phyloP scores from a whole-genome alignment of 2,329 filamentous ascomycete genomes.

The Talaromyces rugulosus region DNA sequence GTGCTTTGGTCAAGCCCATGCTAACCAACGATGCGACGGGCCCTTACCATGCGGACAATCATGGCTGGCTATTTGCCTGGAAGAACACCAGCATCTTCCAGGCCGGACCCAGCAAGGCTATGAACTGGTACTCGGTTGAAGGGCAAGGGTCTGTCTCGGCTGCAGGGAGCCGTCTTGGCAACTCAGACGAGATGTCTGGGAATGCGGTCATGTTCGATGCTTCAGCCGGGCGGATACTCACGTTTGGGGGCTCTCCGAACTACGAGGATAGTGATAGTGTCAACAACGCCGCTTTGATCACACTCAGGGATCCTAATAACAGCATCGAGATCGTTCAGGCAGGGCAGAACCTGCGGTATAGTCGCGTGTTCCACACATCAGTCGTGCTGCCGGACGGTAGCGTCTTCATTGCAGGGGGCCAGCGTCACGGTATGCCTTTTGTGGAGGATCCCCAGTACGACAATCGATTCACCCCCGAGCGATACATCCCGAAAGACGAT shows the following conservation, averaged over 20 bases:
- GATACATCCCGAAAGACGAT: conserved; percentile 43
- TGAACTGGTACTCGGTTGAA: conserved; percentile 54
- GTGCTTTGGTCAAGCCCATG: conserved; percentile 46
- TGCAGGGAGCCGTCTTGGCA: conserved; percentile 42
- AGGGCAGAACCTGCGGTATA: conserved; percentile 27
- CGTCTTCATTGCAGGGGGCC: conserved; percentile 48
- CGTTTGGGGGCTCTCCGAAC: conserved; percentile 45
- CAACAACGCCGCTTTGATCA: conserved; percentile 47
- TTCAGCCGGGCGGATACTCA: conserved; percentile 50
- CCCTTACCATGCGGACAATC: conserved; percentile 44
- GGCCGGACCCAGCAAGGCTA: conserved; percentile 50
- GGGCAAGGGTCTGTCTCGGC: conserved; percentile 37
- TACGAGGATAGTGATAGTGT: conserved; percentile 43
- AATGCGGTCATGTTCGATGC: conserved; percentile 57
- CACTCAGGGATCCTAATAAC: conserved; percentile 33
- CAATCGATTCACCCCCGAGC: conserved; percentile 39
- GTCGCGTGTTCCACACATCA: conserved; percentile 44
- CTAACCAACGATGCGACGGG: conserved; percentile 46
- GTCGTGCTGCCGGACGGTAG: conserved; percentile 49
- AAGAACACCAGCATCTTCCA: conserved; percentile 49
- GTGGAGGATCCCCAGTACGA: conserved; percentile 36
- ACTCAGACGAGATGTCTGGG: conserved; percentile 53
- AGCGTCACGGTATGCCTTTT: conserved; percentile 41
- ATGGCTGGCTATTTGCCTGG: conserved; percentile 52
- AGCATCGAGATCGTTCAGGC: conserved; percentile 50